A percentile compares a stretch with the other conserved stretches of the same genome.
Conservation (phyloP, 441 rosid species). For the Arabidopsis hybrid region DNA sequence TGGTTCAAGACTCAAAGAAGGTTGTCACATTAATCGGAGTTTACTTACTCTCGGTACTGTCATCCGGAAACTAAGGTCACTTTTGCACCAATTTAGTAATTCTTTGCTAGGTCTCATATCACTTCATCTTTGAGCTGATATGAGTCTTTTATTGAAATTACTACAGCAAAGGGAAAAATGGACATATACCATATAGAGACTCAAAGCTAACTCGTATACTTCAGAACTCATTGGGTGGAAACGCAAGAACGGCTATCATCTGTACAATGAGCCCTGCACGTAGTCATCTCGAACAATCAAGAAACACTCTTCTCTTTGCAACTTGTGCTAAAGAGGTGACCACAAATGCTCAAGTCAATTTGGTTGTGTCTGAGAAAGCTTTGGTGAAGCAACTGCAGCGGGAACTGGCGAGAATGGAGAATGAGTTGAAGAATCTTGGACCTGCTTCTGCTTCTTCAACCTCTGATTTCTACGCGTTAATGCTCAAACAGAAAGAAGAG, state of each 20-base stretch:
- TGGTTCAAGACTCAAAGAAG: conserved; percentile 92
- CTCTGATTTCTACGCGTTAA: conserved; percentile 37
- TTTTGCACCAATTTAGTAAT: neutral
- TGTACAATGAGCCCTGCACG: conserved; percentile 65
- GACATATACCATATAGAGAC: conserved; percentile 93
- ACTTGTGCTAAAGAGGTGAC: conserved; percentile 44
- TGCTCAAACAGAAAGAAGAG: conserved; percentile 81
- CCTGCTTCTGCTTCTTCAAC: conserved; percentile 51
- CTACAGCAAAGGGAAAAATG: conserved; percentile 76
- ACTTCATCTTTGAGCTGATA: conserved; percentile 12
- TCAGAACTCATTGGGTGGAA: conserved; percentile 94
- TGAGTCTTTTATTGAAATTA: conserved; percentile 39
- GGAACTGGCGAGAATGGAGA: conserved; percentile 89
- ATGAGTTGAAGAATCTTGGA: conserved; percentile 73
- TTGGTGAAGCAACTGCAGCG: conserved; percentile 60
- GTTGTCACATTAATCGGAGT: conserved; percentile 91
- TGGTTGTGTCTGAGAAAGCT: conserved; percentile 43
- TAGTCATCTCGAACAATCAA: conserved; percentile 43
- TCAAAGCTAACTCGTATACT: conserved; percentile 95
- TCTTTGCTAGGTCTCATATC: neutral
- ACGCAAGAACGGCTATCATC: conserved; percentile 91
- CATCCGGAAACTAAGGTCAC: conserved; percentile 82
- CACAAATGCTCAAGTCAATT: conserved; percentile 44
- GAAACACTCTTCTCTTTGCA: conserved; percentile 45
- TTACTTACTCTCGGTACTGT: conserved; percentile 92